These are phyloP conservation scores for Scutellaria minor DNA, from an alignment of 257 asterid genomes.

Conservation along the genomic window DNA sequence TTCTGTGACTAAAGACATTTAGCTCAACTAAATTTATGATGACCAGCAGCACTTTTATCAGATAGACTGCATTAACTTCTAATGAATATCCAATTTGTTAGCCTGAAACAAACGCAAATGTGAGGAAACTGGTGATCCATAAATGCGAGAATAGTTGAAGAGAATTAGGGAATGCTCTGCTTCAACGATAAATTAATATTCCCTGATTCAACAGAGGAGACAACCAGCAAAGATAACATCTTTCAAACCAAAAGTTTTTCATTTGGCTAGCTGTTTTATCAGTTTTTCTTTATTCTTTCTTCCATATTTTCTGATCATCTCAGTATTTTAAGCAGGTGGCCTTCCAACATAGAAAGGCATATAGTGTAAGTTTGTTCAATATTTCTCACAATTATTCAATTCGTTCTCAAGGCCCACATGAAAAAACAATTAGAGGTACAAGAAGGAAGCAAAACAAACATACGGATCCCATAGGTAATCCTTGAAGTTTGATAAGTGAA, in stretches of 20 bases:
- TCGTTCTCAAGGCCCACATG: neutral
- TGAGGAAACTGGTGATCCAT: neutral
- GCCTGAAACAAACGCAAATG: slow-evolving; percentile 4
- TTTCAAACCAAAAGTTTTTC: neutral
- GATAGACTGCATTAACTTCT: neutral
- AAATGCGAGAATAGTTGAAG: neutral
- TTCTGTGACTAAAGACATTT: neutral
- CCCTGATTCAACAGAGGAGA: neutral
- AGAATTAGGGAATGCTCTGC: neutral
- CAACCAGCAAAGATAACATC: too few relatives aligned
- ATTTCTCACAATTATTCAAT: neutral
- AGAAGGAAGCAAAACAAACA: neutral
- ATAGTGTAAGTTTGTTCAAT: neutral
- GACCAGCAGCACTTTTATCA: neutral
- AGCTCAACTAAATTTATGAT: slow-evolving; percentile 2
- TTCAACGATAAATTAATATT: neutral
- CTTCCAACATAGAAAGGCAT: neutral
- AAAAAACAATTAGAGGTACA: neutral
- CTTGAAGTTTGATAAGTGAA: neutral
- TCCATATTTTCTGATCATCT: neutral
- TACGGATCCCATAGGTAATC: neutral
- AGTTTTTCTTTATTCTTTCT: neutral
- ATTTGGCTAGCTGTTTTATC: neutral
- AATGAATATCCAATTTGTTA: neutral
- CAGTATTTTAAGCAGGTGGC: neutral